These are phyloP conservation scores for Arachis monticola DNA, from an alignment of 331 rosid species.

Conservation along the genomic window DNA sequence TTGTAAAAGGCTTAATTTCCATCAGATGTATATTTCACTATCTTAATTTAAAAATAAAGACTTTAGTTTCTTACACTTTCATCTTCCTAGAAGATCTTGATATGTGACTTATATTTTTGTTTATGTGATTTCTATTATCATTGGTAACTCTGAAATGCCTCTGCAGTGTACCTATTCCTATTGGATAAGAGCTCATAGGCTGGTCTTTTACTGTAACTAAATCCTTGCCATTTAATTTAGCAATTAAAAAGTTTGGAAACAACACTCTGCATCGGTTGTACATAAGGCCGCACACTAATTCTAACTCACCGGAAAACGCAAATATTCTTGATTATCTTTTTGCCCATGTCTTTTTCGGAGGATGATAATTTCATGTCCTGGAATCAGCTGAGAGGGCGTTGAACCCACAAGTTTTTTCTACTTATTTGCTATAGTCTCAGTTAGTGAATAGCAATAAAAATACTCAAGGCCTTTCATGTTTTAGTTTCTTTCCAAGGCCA, in stretches of 20 bases:
- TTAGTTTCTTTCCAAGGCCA: not conserved
- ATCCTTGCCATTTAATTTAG: not conserved
- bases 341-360: not conserved
- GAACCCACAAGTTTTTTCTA: slow-evolving; percentile 10
- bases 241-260: not conserved
- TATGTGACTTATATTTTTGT: too few relatives aligned
- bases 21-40: too few relatives aligned
- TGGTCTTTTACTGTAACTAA: not conserved
- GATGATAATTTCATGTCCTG: not conserved
- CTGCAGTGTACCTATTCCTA: too few relatives aligned
- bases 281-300: slow-evolving; percentile 47
- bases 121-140: not conserved
- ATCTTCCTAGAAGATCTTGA: too few relatives aligned
- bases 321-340: not conserved
- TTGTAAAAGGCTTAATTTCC: too few relatives aligned
- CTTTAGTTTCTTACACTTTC: too few relatives aligned
- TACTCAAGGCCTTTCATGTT: slow-evolving; percentile 12
- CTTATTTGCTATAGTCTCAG: not conserved
- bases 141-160: not conserved
- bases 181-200: not conserved
- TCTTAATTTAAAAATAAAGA: too few relatives aligned
- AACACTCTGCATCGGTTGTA: slow-evolving; percentile 42
- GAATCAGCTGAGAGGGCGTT: not conserved
- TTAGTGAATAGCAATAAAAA: slow-evolving; percentile 13
- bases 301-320: slow-evolving; percentile 30